phyloP scores from a whole-genome alignment of 2,329 filamentous ascomycete species.

The Botrytis medusae region DNA sequence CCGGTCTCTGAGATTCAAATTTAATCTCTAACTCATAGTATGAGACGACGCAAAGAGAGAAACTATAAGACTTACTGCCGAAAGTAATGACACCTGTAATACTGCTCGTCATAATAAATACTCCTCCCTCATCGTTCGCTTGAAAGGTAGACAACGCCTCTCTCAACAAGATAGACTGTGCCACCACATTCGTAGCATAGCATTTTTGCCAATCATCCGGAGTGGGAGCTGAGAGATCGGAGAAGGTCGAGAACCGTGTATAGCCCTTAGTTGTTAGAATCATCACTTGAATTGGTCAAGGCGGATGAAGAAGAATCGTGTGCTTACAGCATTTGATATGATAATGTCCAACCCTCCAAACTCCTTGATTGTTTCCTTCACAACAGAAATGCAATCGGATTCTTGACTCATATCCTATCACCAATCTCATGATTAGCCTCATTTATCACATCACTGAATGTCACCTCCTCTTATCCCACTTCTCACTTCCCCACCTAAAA shows the following conservation, averaged over 20 bases:
- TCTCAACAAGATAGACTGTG: constrained; percentile 53
- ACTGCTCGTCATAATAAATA: constrained; percentile 62
- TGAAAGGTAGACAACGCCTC: constrained; percentile 59
- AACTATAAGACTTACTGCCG: constrained; percentile 20
- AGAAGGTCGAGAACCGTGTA: constrained; percentile 36
- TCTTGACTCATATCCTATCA: constrained; percentile 56
- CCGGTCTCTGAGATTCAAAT: not conserved
- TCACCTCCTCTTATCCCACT: not conserved
- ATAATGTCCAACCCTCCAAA: constrained; percentile 65
- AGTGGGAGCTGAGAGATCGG: constrained; percentile 31
- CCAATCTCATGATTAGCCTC: not conserved
- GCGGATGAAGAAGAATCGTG: not conserved
- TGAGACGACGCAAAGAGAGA: not conserved
- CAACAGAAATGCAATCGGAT: constrained; percentile 52
- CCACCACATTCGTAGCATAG: constrained; percentile 62
- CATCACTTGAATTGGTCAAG: not conserved
- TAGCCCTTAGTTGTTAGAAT: constrained; percentile 29
- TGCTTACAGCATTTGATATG: constrained; percentile 61
- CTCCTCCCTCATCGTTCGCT: constrained; percentile 60
- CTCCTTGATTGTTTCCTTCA: constrained; percentile 53
- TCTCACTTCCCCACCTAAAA: not conserved
- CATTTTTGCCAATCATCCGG: constrained; percentile 43
- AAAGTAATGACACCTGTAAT: constrained; percentile 49
- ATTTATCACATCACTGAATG: not conserved
- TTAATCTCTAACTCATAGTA: not conserved